Conservation (phyloP, 805 yeast species). For the Grigorovia yakushimaensis region DNA sequence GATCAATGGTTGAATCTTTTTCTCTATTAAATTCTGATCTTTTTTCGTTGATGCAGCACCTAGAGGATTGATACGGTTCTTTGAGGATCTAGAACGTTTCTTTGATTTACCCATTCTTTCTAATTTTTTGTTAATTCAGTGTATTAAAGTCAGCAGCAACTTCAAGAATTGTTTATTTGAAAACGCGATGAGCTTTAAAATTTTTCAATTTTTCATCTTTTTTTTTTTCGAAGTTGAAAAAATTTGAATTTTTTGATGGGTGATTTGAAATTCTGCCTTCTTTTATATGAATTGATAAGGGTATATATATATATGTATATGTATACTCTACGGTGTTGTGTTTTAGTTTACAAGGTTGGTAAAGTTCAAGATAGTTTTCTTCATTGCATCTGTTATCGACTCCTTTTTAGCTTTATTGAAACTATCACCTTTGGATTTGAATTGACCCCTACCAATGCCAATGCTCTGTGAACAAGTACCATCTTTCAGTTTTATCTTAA, state of each 20-base stretch:
- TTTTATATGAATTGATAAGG: no score
- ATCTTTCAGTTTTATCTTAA: slow-evolving; percentile 63
- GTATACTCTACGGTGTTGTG: no score
- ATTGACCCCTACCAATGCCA: slow-evolving; percentile 64
- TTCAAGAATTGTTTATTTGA: not conserved
- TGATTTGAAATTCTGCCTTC: no score
- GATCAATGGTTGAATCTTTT: slow-evolving; percentile 59
- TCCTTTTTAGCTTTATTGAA: slow-evolving; percentile 75
- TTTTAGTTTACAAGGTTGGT: not conserved
- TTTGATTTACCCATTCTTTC: slow-evolving; percentile 73
- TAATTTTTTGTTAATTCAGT: no score
- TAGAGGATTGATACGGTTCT: slow-evolving; percentile 31
- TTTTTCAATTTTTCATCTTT: not conserved
- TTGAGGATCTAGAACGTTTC: slow-evolving; percentile 48
- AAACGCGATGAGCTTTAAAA: not conserved
- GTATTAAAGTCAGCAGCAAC: no score
- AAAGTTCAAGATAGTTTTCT: slow-evolving; percentile 68
- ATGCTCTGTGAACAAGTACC: slow-evolving; percentile 75
- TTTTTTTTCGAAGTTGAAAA: not conserved
- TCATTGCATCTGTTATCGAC: slow-evolving; percentile 76
- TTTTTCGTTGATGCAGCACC: slow-evolving; percentile 28
- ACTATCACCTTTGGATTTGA: slow-evolving; percentile 56
- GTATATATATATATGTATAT: no score
- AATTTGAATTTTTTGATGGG: not conserved
- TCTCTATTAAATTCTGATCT: slow-evolving; percentile 41